Percentiles rank a stretch among this genome's conserved stretches.
These are phyloP conservation scores for Apophysomyces elegans DNA, from an alignment of 371 early-diverging fungal genomes.

Conservation along the genomic window DNA sequence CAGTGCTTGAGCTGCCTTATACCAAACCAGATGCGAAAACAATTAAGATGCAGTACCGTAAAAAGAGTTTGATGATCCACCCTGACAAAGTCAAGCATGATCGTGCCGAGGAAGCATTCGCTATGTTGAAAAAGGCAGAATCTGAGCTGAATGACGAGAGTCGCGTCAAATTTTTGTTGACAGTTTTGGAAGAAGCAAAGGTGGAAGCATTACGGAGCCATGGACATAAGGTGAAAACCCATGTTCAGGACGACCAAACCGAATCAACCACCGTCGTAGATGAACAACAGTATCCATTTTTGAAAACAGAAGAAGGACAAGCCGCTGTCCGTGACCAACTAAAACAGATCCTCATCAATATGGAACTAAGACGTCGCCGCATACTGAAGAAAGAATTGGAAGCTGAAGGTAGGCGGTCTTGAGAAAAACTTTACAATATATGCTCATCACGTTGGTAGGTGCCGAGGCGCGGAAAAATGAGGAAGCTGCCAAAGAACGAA, in stretches of 20 bases:
- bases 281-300: slow-evolving; percentile 43
- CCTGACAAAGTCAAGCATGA: slow-evolving; percentile 88
- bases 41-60: slow-evolving; percentile 79
- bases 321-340: slow-evolving; percentile 56
- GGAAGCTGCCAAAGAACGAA: slow-evolving; percentile 57
- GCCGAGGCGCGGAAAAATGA: slow-evolving; percentile 63
- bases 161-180: slow-evolving; percentile 59
- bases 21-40: slow-evolving; percentile 58
- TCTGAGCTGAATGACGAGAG: slow-evolving; percentile 72
- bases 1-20: slow-evolving; percentile 76
- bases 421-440: background rate
- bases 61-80: slow-evolving; percentile 87
- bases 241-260: slow-evolving; percentile 25
- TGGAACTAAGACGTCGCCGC: slow-evolving; percentile 65
- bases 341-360: slow-evolving; percentile 67
- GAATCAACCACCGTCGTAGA: slow-evolving; percentile 37
- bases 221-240: slow-evolving; percentile 47
- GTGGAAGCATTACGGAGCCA: slow-evolving; percentile 59
- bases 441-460: slow-evolving; percentile 29
- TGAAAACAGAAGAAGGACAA: slow-evolving; percentile 42
- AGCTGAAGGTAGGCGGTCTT: slow-evolving; percentile 56
- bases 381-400: slow-evolving; percentile 74
- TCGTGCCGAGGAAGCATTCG: slow-evolving; percentile 83
- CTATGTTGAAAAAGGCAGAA: slow-evolving; percentile 85
- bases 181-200: slow-evolving; percentile 72